Percentiles rank a stretch among this genome's conserved stretches.
Evolutionary conservation across 202 grass and related monocot genomes (phyloP).

Genomic region (Elaeis oleifera): DNA sequence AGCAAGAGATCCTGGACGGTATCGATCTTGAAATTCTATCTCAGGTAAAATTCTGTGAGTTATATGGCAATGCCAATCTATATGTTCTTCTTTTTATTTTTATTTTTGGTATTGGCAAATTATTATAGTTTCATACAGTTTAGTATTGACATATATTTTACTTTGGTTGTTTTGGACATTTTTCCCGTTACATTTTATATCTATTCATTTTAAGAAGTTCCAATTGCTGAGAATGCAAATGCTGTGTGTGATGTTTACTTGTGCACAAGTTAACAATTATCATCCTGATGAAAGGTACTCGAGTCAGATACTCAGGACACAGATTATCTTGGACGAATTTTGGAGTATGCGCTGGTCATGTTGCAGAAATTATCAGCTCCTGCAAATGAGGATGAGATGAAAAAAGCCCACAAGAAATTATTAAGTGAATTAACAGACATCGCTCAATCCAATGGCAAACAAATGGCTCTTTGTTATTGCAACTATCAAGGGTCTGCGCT

Average conservation of each 20-base stretch:
- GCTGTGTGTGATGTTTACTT: too few relatives aligned
- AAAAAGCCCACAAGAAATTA: slow-evolving; percentile 55
- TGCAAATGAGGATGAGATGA: slow-evolving; percentile 77
- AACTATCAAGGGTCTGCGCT: slow-evolving; percentile 67
- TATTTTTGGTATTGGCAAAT: too few relatives aligned
- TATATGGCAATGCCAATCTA: neutral
- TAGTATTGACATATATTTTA: neutral
- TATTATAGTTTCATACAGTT: too few relatives aligned
- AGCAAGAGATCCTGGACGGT: slow-evolving; percentile 57
- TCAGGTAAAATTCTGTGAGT: slow-evolving; percentile 46
- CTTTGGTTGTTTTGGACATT: slow-evolving; percentile 5
- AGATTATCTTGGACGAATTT: slow-evolving; percentile 61
- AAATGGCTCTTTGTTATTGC: slow-evolving; percentile 46
- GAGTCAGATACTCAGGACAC: slow-evolving; percentile 46
- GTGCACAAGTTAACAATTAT: too few relatives aligned
- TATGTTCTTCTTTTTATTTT: too few relatives aligned
- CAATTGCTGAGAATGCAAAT: too few relatives aligned
- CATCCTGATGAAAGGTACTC: slow-evolving; percentile 44
- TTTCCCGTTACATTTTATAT: too few relatives aligned
- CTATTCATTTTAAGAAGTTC: too few relatives aligned
- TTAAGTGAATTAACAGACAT: slow-evolving; percentile 49
- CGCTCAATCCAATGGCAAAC: slow-evolving; percentile 39
- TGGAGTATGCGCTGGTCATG: slow-evolving; percentile 63
- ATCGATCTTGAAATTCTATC: slow-evolving; percentile 86
- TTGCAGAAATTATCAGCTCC: slow-evolving; percentile 54